Evolutionary conservation across 1,284 basidiomycete species (phyloP).

Genomic region (Fistulina hepatica): DNA sequence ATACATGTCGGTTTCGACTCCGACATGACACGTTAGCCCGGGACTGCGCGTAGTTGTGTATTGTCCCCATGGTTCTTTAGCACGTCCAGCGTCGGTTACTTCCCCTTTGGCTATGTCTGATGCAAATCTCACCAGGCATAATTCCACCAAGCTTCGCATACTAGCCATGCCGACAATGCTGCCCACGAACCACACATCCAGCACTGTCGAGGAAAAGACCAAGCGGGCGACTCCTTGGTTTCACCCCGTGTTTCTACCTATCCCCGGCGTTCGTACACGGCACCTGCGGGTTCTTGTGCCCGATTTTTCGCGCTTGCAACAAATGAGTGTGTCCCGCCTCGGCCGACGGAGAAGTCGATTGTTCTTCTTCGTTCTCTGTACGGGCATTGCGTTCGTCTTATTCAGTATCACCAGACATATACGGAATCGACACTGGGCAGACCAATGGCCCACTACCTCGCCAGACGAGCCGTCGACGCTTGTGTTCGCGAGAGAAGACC

Average conservation of each 20-base stretch:
- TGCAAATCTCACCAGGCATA: too few relatives aligned
- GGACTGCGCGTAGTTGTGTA: too few relatives aligned
- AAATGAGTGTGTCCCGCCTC: constrained; percentile 29
- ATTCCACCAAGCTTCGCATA: too few relatives aligned
- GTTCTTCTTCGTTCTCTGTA: constrained; percentile 28
- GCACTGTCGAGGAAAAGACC: constrained; percentile 31
- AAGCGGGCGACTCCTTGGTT: constrained; percentile 31
- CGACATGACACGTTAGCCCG: too few relatives aligned
- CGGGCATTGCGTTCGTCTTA: constrained; percentile 32
- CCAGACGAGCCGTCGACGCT: constrained; percentile 46
- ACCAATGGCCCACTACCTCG: constrained; percentile 35
- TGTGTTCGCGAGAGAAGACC: constrained; percentile 48
- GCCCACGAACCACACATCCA: background rate
- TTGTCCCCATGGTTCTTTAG: too few relatives aligned
- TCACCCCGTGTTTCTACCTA: constrained; percentile 33
- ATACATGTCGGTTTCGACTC: too few relatives aligned
- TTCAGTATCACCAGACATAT: constrained; percentile 32
- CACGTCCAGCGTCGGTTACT: too few relatives aligned
- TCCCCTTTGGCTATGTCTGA: too few relatives aligned
- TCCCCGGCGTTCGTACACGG: constrained; percentile 36
- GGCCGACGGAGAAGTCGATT: constrained; percentile 33
- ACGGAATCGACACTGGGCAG: constrained; percentile 27
- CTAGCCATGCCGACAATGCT: background rate
- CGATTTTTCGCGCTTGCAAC: constrained; percentile 35
- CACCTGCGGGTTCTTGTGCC: constrained; percentile 41